These are phyloP conservation scores for Calonectria hongkongensis DNA, from an alignment of 2,329 filamentous ascomycete genomes.

Conservation along the genomic window DNA sequence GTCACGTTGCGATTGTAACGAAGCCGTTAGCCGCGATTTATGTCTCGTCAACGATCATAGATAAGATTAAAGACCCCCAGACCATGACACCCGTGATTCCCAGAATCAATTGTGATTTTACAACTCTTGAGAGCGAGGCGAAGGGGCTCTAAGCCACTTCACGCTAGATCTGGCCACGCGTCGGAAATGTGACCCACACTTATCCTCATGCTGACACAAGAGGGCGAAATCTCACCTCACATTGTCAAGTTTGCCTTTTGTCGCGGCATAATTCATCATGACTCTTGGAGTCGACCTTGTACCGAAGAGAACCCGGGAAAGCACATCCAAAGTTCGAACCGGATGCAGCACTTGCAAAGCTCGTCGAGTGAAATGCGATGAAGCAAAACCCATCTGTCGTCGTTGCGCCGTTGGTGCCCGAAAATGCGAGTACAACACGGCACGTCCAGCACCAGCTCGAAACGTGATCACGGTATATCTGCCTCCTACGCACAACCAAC, in stretches of 20 bases:
- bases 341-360: conserved; percentile 36
- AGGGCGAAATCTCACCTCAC: too few species aligned
- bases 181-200: too few species aligned
- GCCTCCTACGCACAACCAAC: conserved; percentile 24
- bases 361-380: conserved; percentile 36
- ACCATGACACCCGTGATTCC: too few species aligned
- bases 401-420: conserved; percentile 24
- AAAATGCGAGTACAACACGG: conserved; percentile 28
- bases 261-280: conserved; percentile 21
- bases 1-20: too few species aligned
- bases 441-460: conserved; percentile 8
- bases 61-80: too few species aligned
- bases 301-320: conserved; percentile 33
- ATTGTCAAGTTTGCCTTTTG: background rate
- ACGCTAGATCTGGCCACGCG: too few species aligned
- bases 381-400: conserved; percentile 32
- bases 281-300: background rate
- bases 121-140: too few species aligned
- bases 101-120: too few species aligned
- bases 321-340: conserved; percentile 35
- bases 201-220: too few species aligned
- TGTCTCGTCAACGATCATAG: too few species aligned
- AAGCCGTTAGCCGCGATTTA: too few species aligned
- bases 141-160: too few species aligned
- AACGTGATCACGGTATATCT: conserved; percentile 33